These are phyloP conservation scores for Termitomyces sp. DNA, from an alignment of 768 basidiomycete genomes.

Conservation along the genomic window DNA sequence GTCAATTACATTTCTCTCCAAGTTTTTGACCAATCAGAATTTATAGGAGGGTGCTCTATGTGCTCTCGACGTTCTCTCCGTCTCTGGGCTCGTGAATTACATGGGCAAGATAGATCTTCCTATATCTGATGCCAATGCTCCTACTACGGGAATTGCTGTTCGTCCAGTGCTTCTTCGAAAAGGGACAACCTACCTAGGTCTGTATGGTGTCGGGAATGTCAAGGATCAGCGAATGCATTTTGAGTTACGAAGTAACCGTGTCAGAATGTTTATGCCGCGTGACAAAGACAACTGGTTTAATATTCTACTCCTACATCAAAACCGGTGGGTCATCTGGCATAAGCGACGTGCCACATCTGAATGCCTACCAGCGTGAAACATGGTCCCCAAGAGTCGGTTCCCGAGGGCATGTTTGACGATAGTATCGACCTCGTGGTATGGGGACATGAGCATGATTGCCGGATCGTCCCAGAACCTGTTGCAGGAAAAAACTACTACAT, in stretches of 20 bases:
- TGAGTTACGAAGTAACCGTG: slow-evolving; percentile 88
- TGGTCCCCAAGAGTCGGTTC: slow-evolving; percentile 90
- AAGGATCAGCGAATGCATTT: slow-evolving; percentile 97
- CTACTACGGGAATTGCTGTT: slow-evolving; percentile 74
- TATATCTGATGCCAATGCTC: slow-evolving; percentile 58
- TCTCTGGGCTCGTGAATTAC: slow-evolving; percentile 91
- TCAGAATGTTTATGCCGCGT: slow-evolving; percentile 93
- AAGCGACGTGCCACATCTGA: neutral
- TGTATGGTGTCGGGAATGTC: slow-evolving; percentile 96
- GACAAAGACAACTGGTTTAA: slow-evolving; percentile 96
- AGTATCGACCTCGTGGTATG: slow-evolving; percentile 90
- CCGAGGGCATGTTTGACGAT: slow-evolving; percentile 97
- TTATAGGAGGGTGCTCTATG: slow-evolving; percentile 91
- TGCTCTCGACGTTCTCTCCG: slow-evolving; percentile 92
- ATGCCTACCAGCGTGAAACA: slow-evolving; percentile 69
- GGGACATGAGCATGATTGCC: slow-evolving; percentile 99
- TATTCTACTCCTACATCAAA: slow-evolving; percentile 89
- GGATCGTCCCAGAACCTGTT: slow-evolving; percentile 85
- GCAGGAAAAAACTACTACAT: slow-evolving; percentile 90
- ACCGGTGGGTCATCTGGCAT: slow-evolving; percentile 54
- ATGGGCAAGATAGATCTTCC: slow-evolving; percentile 96
- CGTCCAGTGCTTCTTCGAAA: slow-evolving; percentile 88
- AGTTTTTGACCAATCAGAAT: neutral
- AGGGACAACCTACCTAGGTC: slow-evolving; percentile 78
- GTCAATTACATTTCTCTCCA: slow-evolving; percentile 19